Evolutionary conservation across 73 alveolate species (phyloP), one percentile per base, ranked within the genome.

Genomic region (Effrenium voratum): DNA sequence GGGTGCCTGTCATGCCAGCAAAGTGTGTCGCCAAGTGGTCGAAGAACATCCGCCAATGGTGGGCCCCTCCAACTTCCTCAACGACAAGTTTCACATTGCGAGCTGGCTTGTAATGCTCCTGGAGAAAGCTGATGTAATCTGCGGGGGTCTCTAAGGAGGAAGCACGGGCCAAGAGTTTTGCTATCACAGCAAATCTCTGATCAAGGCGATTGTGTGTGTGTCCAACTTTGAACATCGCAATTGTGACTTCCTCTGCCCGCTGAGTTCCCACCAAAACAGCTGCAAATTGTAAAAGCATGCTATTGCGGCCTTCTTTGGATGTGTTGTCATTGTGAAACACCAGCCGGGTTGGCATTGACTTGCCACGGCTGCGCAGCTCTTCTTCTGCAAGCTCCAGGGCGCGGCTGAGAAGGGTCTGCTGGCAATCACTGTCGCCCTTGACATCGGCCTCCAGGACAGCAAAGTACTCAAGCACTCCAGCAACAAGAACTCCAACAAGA

Each of bases 151-250:
- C 77, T 43, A 82, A 41, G 22, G 34, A 34, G 22, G 15, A 1
- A 3, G 76, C 73, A 8, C 75, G 52, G 34, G 77, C 36, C 6
- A 82, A 76, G n/a, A n/a, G 75, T 2, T n/a, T 44, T 3, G 55
- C 73, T 5, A 82, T 82, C 40, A 82, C 93, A 4, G 52, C 60
- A 30, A 82, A 82, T 55, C 93, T 75, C 36, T 82, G 93, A 43
- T 82, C 93, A 13, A 82, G 57, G 49, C 93, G 93, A 38, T 40
- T 1, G 38, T 82, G 93, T 5, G 93, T 82, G 52, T 82, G 93
- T 52, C 93, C 93, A 5, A 82, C 93, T 2, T 55, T 0, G 38
- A 50, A 49, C 50, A 82, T 5, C 26, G 40, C 52, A 8, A 82
- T n/a, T 12, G 41, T 10, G 34, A 52, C 76, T 36, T 82, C 93